Evolutionary conservation across 148 eudicot species (phyloP).

Genomic region (Chenopodium formosanum): DNA sequence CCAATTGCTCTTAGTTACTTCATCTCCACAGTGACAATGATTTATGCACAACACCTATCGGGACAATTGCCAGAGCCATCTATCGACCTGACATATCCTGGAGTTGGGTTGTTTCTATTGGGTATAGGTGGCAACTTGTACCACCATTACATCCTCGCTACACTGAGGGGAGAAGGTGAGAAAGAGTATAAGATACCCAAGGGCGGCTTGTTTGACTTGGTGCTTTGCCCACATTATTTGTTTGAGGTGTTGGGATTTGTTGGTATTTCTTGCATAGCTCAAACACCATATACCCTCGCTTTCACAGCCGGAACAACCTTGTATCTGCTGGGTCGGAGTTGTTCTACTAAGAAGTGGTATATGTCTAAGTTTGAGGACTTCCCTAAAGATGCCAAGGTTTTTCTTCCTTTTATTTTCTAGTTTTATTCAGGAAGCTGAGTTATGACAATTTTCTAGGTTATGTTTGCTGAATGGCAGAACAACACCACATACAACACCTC

Average conservation of each 20-base stretch:
- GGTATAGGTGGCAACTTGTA: conserved; percentile 50
- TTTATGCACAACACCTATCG: conserved; percentile 37
- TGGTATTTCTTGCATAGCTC: conserved; percentile 54
- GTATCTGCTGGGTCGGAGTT: conserved; percentile 62
- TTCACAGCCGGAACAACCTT: conserved; percentile 34
- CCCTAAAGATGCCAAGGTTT: conserved; percentile 46
- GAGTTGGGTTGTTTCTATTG: conserved; percentile 34
- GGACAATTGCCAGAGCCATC: conserved; percentile 36
- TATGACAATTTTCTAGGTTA: no score
- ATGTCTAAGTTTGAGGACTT: conserved; percentile 64
- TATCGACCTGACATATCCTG: conserved; percentile 36
- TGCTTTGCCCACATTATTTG: conserved; percentile 62
- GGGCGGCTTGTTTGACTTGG: conserved; percentile 53
- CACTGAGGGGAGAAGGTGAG: conserved; percentile 37
- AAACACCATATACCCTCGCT: conserved; percentile 42
- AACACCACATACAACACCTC: no score
- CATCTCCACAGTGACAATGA: conserved; percentile 32
- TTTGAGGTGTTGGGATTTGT: conserved; percentile 52
- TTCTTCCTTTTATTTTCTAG: conserved; percentile 59
- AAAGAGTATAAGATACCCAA: conserved; percentile 58
- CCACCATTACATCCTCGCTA: conserved; percentile 45
- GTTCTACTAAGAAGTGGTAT: conserved; percentile 65
- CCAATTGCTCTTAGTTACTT: conserved; percentile 30
- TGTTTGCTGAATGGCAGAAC: no score
- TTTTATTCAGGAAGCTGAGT: background rate